Evolutionary conservation across 495 filamentous ascomycete species (phyloP).

Genomic region (Hypoxylon lienhwacheense): DNA sequence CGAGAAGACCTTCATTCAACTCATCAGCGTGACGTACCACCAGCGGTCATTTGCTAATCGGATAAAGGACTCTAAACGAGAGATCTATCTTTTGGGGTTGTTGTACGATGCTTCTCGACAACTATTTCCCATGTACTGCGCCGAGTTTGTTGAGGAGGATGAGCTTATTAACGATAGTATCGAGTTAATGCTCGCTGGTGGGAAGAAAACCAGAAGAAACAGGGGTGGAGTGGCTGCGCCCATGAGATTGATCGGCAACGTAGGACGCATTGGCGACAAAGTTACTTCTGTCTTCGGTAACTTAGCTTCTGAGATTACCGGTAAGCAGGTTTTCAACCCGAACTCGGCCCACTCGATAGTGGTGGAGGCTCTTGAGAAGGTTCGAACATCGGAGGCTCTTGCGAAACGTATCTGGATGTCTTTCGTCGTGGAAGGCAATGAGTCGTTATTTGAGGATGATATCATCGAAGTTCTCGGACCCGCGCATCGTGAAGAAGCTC

Average conservation of each 20-base stretch:
- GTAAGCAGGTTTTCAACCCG: conserved; percentile 91
- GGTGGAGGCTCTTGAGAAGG: conserved; percentile 82
- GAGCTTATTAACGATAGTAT: conserved; percentile 84
- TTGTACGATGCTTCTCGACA: conserved; percentile 87
- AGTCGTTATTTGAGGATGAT: conserved; percentile 77
- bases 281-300: conserved; percentile 91
- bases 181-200: conserved; percentile 49
- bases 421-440: conserved; percentile 87
- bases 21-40: conserved; percentile 94
- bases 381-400: conserved; percentile 78
- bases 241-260: conserved; percentile 73
- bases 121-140: conserved; percentile 88
- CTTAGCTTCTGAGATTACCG: conserved; percentile 89
- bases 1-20: conserved; percentile 83
- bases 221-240: conserved; percentile 67
- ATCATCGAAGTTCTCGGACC: conserved; percentile 83
- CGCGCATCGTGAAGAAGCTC: conserved; percentile 69
- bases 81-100: conserved; percentile 73
- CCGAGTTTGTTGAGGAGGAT: conserved; percentile 89
- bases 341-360: conserved; percentile 86
- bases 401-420: conserved; percentile 97
- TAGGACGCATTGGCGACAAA: conserved; percentile 85
- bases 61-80: conserved; percentile 86
- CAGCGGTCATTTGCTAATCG: conserved; percentile 85
- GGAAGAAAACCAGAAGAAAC: conserved; percentile 47